Base-by-base conservation (phyloP, 495 filamentous ascomycete species). In the Penicillium robsamsonii region DNA sequence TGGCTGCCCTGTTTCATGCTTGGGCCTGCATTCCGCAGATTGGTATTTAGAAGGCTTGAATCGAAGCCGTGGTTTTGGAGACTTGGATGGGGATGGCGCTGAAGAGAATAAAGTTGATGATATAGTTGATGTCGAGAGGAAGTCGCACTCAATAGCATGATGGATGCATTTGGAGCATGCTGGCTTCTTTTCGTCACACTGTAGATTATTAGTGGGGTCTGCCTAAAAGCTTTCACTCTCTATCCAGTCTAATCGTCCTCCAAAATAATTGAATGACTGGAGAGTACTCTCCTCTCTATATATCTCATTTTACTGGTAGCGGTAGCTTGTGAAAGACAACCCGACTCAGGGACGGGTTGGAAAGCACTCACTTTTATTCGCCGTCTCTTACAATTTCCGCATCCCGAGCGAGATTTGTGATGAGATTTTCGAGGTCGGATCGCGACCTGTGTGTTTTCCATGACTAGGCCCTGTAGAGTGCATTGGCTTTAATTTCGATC, bases 121-220 rank as follows among this genome's bases (percentile, higher is more conserved):
- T 6, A 49, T 31, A 2, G 46, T 30, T 1, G 41, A 29, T 11
- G 47, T 30, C 1, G 56, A 18, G 8, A 51, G 31, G 43, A 70
- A 75, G 37, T 52, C 57, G 50, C 73, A 75, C 22, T 66, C 49
- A 11, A 66, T 55, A 7, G 53, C 62, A 63, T 67, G 65, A 15
- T 67, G 66, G 20, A 55, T 20, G 42, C 71, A 75, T 46, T 70
- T 68, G 18, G 56, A 33, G 49, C 70, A 75, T 12, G 46, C 35
- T 8, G 73, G 73, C 42, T 64, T 68, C 25, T 58, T 63, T 33
- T 75, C 73, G 31, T 75, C 71, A 59, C 73, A 75, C 73, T 74
- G 67, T 15, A 30, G 13, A 5, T 4, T 18, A 35, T 67, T 22
- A 58, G 50, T 27, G 3, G n/a, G 5, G 6, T 33, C 8, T 40